These are phyloP conservation scores for Linnemannia hyalina DNA, from an alignment of 192 early-diverging fungal species.

Conservation along the genomic window DNA sequence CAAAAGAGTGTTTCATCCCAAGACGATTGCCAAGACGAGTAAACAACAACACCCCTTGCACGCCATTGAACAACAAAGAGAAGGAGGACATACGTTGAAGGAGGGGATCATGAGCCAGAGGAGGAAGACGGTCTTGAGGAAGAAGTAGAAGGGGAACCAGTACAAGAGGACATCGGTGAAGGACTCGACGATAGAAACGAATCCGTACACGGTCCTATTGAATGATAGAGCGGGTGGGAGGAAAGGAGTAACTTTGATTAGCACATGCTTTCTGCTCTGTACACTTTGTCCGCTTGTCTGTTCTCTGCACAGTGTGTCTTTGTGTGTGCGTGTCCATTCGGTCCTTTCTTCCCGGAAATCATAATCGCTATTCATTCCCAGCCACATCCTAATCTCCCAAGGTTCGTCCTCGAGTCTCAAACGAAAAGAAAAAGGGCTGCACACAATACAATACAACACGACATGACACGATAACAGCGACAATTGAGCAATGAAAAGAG, in stretches of 20 bases:
- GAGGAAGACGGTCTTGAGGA: constrained; percentile 91
- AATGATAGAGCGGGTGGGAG: no score
- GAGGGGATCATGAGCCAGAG: constrained; percentile 87
- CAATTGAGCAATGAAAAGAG: background rate
- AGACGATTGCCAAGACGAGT: background rate
- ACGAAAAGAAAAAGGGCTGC: constrained; percentile 4
- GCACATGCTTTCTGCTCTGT: background rate
- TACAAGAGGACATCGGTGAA: constrained; percentile 91
- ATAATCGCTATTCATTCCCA: background rate
- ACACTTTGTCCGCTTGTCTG: background rate
- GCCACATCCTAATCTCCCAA: constrained; percentile 1
- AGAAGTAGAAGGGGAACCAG: constrained; percentile 97
- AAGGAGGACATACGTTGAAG: constrained; percentile 64
- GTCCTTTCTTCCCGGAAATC: constrained; percentile 2
- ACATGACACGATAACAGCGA: background rate
- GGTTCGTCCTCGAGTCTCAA: background rate
- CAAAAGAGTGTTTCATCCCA: background rate
- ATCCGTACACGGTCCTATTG: constrained; percentile 83
- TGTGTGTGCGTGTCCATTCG: background rate
- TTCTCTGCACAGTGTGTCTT: background rate
- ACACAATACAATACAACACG: background rate
- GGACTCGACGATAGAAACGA: constrained; percentile 90
- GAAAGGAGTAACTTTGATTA: background rate
- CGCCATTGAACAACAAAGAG: constrained; percentile 10
- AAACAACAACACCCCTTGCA: background rate